phyloP scores from a whole-genome alignment of 371 early-diverging fungal species.

The Mortierella sp. region DNA sequence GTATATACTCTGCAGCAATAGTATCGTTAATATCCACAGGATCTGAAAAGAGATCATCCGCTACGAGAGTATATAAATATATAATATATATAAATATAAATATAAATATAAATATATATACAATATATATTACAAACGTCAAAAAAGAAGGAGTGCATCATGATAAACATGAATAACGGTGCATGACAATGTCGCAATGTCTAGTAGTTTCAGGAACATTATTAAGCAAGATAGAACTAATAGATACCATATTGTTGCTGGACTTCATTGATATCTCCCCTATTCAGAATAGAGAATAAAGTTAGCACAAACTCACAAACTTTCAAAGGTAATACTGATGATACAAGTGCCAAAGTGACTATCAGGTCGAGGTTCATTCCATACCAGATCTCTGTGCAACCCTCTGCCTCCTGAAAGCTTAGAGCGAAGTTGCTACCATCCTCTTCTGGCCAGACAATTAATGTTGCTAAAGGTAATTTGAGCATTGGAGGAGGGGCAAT shows the following conservation, averaged over 20 bases:
- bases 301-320: background rate
- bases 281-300: constrained; percentile 20
- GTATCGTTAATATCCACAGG: constrained; percentile 28
- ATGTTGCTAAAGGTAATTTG: constrained; percentile 69
- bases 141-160: background rate
- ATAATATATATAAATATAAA: background rate
- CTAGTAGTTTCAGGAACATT: background rate
- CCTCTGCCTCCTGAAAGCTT: constrained; percentile 89
- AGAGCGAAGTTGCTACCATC: constrained; percentile 83
- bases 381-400: constrained; percentile 87
- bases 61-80: constrained; percentile 10
- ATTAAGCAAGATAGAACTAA: background rate
- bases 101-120: background rate
- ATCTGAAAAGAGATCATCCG: constrained; percentile 38
- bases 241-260: constrained; percentile 43
- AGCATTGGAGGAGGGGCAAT: constrained; percentile 9
- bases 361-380: background rate
- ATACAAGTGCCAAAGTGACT: background rate
- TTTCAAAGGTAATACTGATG: background rate
- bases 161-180: background rate
- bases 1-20: constrained; percentile 32
- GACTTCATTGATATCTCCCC: constrained; percentile 57
- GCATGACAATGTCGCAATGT: background rate
- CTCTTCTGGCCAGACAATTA: constrained; percentile 93
- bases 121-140: background rate